phyloP scores from a whole-genome alignment of 192 early-diverging fungal genomes.

The Gryganskiella cystojenkinii region DNA sequence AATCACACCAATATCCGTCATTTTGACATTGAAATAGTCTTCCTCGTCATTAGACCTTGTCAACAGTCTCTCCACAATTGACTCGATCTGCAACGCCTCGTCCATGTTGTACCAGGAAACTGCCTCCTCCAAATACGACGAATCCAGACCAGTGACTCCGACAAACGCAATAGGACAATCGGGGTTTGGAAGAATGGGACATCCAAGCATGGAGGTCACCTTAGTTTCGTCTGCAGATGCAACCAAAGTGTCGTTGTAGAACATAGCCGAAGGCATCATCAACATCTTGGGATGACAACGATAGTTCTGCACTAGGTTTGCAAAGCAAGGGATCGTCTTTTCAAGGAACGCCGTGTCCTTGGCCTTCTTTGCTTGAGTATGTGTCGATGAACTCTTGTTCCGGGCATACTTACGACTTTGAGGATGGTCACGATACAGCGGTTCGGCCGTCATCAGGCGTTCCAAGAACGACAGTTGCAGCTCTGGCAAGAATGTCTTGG shows the following conservation, averaged over 20 bases:
- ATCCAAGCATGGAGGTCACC: slow-evolving; percentile 51
- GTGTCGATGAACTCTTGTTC: slow-evolving; percentile 5
- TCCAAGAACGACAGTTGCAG: slow-evolving; percentile 59
- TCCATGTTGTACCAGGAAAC: slow-evolving; percentile 63
- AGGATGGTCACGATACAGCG: slow-evolving; percentile 57
- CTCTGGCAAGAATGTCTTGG: slow-evolving; percentile 51
- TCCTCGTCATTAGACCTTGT: background rate
- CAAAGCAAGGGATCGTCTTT: slow-evolving; percentile 54
- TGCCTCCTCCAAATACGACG: slow-evolving; percentile 41
- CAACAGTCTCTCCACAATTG: slow-evolving; percentile 51
- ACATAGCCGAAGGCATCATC: slow-evolving; percentile 61
- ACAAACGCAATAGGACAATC: slow-evolving; percentile 59
- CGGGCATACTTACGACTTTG: slow-evolving; percentile 35
- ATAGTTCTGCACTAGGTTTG: slow-evolving; percentile 60
- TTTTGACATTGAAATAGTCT: slow-evolving; percentile 27
- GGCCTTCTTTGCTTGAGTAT: background rate
- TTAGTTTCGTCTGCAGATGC: slow-evolving; percentile 40
- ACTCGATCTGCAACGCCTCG: slow-evolving; percentile 57
- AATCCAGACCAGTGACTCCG: slow-evolving; percentile 61
- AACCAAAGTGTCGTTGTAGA: slow-evolving; percentile 58
- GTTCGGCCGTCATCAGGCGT: slow-evolving; percentile 52
- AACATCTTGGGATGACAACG: slow-evolving; percentile 62
- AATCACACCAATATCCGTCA: slow-evolving; percentile 65
- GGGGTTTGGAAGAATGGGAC: slow-evolving; percentile 54
- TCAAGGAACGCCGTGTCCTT: slow-evolving; percentile 29